Evolutionary conservation across 2,329 filamentous ascomycete species (phyloP), one percentile per base, ranked within the genome.

Genomic region (Fusarium sp.): DNA sequence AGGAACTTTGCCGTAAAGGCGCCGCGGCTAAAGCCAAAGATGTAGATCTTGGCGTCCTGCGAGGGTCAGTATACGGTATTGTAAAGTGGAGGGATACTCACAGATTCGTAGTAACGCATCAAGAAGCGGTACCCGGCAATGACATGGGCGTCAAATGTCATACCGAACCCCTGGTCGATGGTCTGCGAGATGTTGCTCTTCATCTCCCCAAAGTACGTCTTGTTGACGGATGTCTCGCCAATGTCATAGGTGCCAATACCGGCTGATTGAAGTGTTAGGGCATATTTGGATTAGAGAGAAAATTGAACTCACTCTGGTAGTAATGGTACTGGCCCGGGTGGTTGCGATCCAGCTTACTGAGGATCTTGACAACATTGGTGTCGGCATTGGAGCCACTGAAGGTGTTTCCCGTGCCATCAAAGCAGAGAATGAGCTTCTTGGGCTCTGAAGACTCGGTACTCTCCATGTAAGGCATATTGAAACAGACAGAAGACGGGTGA

Each of bases 1-100:
- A 86, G 78, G 69, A 86, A 85, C 20, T 82, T 82, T n/a, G 84
- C 84, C 1, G 83, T 85, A 68, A 83, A 86, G 11, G 84, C 84
- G 2, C 84, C 84, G 20, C 84, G 81, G 7, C 81, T 83, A 71
- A 86, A 86, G 11, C 84, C 84, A 51, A 86, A 86, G 70, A 86
- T 82, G 68, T 86, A 87, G 33, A 87, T 85, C 53, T 82, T 81
- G 66, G 84, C 83, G 0, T 79, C 82, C 73, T 83, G 13, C 7
- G 9, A 3, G 25, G 14, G 18, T 70, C 18, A 71, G 50, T 13
- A 44, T 49, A 16, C n/a, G 23, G 44, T 27, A 36, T 29, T 8
- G 0, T 1, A 7, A 16, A n/a, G 23, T 2, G 2, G 0, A 14
- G 7, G 2, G 2, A 14, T 2, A 44, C 79, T 74, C 64, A 79